Evolutionary conservation across 345 rosid species (phyloP), one percentile per base, ranked within the genome.

Genomic region (Clausena lansium): DNA sequence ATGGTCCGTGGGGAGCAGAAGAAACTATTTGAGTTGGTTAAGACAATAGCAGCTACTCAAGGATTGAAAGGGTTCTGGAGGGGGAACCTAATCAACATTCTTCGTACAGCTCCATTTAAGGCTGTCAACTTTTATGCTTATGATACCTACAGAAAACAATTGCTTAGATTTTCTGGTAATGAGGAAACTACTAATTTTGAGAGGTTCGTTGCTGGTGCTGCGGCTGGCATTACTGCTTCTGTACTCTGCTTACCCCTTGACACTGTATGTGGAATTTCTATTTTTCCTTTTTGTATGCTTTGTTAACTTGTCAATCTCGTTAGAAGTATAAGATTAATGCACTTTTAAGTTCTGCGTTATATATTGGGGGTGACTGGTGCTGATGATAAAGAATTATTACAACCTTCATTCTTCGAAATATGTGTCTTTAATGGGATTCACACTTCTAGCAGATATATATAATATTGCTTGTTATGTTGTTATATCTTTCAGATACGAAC

Each of bases 81-180:
- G 81, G 96, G 96, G 78, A 92, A 92, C 77, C 77, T 92, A 28
- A 84, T 90, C 70, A 92, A 92, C 81, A 85, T 92, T 76, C 92
- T 92, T 39, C 79, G 93, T 19, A 92, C 94, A 32, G 96, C 96
- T 63, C 96, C 96, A 45, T 92, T 92, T 80, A 92, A 90, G 76
- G 91, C 96, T 4, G 83, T 92, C 80, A 90, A 92, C 81, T 92
- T 92, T 78, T 88, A 77, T 71, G 91, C 96, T n/a, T 90, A 86
- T 61, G 96, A 90, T 81, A 90, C 92, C 1, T 92, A 90, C 35
- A 85, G 96, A 83, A 88, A 90, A 73, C 91, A 90, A 70, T 82
- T 92, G 86, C 88, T 86, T 41, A 84, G 78, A 50, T 58, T 89
- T 8, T 84, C 92, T 1, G 87, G 94, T 68, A 89, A 89, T 41